Base-by-base conservation (phyloP, 2,329 filamentous ascomycete genomes). In the Fusarium sp. region DNA sequence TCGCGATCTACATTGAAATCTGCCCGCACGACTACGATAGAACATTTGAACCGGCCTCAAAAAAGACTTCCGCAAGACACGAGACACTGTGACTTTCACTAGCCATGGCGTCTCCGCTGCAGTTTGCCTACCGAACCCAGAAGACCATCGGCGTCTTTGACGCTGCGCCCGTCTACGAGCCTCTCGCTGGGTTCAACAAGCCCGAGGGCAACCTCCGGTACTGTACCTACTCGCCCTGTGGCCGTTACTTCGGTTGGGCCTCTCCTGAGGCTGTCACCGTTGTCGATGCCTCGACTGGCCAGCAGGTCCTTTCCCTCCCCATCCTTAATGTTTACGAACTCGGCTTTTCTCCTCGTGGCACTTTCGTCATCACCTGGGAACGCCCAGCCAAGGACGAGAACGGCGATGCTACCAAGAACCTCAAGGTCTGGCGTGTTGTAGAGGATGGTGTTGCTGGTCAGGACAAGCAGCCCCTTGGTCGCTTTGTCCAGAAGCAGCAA, bases 351-450 rank as follows among this genome's bases (percentile, higher is more conserved):
- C 96, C 95, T 7, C 86, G 90, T 57, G 96, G 96, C 65, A 96
- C 92, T 60, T 99, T 92, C 81, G 85, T 98, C 78, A 97, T 97
- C 78, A 98, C 96, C 55, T 98, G 94, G 94, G 95, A 99, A 84
- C 90, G 96, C 36, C 92, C 94, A 10, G 86, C 88, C 71, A 98
- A 98, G 84, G 95, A 98, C 76, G 95, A 95, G 77, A 91, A 92
- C 64, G 96, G 96, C 59, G 93, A 97, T 80, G 94, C 96, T 45
- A 91, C 89, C 73, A 97, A 97, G 88, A 99, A 99, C 79, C 84
- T 99, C 70, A 98, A 97, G 86, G 91, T 99, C 74, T 99, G 96
- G 96, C 89, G 90, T 77, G 94, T 92, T 36, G 83, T 93, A 57
- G 92, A 95, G 77, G 89, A 92, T 10, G 79, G 85, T 13, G 82